These are phyloP conservation scores for Fonsecaea pugnacius DNA, from an alignment of 2,329 filamentous ascomycete species.

Conservation along the genomic window DNA sequence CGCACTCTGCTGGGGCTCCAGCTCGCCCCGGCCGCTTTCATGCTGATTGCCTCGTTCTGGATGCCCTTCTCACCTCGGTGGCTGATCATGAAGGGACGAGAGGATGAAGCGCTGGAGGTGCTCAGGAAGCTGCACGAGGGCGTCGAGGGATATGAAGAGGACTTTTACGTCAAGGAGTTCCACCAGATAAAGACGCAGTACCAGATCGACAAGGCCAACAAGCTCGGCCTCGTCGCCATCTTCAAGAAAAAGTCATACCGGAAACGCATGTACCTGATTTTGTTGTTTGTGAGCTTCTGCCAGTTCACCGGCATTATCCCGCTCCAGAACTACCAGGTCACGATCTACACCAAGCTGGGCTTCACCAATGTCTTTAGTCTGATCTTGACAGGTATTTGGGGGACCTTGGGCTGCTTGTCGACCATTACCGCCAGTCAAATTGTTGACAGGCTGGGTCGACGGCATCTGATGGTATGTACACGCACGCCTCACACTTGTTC, in stretches of 20 bases:
- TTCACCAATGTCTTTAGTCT: slow-evolving; percentile 48
- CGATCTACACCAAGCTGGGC: slow-evolving; percentile 68
- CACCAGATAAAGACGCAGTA: slow-evolving; percentile 18
- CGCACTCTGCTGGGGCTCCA: slow-evolving; percentile 14
- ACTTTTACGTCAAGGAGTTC: slow-evolving; percentile 19
- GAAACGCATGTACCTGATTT: slow-evolving; percentile 9
- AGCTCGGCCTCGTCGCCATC: slow-evolving; percentile 11
- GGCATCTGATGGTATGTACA: slow-evolving; percentile 59
- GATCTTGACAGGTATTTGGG: slow-evolving; percentile 82
- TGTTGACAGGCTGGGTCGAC: slow-evolving; percentile 62
- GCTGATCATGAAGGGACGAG: slow-evolving; percentile 12
- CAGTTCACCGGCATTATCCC: slow-evolving; percentile 68
- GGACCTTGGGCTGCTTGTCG: slow-evolving; percentile 90
- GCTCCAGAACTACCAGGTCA: slow-evolving; percentile 83
- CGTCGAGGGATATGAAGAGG: slow-evolving; percentile 2
- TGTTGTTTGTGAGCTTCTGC: slow-evolving; percentile 8
- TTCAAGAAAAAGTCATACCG: slow-evolving; percentile 13
- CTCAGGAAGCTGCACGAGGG: slow-evolving; percentile 12
- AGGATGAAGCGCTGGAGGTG: slow-evolving; percentile 14
- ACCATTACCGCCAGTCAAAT: slow-evolving; percentile 56
- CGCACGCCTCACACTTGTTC: slow-evolving; percentile 60
- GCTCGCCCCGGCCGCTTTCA: slow-evolving; percentile 3
- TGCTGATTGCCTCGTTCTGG: slow-evolving; percentile 9
- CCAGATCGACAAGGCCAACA: slow-evolving; percentile 12
- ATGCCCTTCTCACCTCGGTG: slow-evolving; percentile 18